Conservation (phyloP, 176 grass and related monocot species). For the Aegilops longissima region DNA sequence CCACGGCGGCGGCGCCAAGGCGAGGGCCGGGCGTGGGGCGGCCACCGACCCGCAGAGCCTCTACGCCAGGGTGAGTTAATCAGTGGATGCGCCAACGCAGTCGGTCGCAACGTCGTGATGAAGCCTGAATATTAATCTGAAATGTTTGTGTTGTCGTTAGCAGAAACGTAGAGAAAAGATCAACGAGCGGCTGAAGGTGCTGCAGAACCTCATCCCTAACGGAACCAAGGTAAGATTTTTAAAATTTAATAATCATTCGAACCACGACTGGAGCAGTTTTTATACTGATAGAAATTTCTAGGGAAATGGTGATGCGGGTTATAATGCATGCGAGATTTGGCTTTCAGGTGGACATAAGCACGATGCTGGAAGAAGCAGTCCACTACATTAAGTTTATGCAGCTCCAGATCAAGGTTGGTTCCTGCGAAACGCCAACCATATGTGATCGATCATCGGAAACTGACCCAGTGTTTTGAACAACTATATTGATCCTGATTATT, state of each 20-base stretch:
- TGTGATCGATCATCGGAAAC: not conserved
- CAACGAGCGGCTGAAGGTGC: slow-evolving; percentile 78
- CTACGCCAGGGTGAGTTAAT: slow-evolving; percentile 67
- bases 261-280: not conserved
- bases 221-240: slow-evolving; percentile 65
- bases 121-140: slow-evolving; percentile 29
- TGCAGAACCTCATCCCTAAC: slow-evolving; percentile 80
- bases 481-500: not conserved
- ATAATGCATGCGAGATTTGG: slow-evolving; percentile 4
- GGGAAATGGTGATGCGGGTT: not conserved
- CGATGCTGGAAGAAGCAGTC: slow-evolving; percentile 84
- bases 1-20: slow-evolving; percentile 38
- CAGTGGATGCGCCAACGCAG: not conserved
- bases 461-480: not conserved
- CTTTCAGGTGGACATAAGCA: slow-evolving; percentile 84
- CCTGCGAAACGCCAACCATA: not conserved
- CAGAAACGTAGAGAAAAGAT: slow-evolving; percentile 96
- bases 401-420: slow-evolving; percentile 70
- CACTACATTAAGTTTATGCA: slow-evolving; percentile 88
- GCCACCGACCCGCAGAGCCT: slow-evolving; percentile 88
- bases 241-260: not conserved
- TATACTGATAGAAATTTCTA: not conserved
- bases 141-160: not conserved
- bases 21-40: slow-evolving; percentile 62
- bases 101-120: not conserved